phyloP scores from a whole-genome alignment of 345 rosid species.

The Ceriops decandra region DNA sequence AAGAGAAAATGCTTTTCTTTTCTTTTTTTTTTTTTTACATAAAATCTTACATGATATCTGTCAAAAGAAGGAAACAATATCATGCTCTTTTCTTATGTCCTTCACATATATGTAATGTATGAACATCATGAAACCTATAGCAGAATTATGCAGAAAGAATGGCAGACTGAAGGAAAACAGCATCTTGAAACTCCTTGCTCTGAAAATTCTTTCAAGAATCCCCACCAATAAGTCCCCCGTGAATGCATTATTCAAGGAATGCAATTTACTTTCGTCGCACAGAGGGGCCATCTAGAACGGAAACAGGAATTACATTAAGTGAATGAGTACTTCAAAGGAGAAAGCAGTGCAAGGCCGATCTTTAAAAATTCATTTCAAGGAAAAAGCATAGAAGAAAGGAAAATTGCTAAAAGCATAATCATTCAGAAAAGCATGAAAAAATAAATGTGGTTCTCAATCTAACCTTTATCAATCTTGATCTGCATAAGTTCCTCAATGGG shows the following conservation, averaged over 20 bases:
- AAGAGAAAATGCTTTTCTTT: too few relatives aligned
- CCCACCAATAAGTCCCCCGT: neutral
- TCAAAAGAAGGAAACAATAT: too few relatives aligned
- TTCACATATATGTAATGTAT: too few relatives aligned
- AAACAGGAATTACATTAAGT: neutral
- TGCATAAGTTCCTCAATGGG: conserved; percentile 31
- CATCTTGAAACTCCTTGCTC: neutral
- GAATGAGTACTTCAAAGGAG: neutral
- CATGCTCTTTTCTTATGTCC: too few relatives aligned
- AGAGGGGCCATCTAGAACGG: neutral
- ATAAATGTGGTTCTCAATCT: neutral
- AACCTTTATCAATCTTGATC: conserved; percentile 32
- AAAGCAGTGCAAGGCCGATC: neutral
- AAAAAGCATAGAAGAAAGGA: too few relatives aligned
- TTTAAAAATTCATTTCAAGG: neutral
- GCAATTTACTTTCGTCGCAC: neutral
- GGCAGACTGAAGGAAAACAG: too few relatives aligned
- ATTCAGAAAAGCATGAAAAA: neutral
- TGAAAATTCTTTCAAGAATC: neutral
- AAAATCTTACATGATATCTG: too few relatives aligned
- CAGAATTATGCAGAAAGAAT: too few relatives aligned
- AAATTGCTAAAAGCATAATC: neutral
- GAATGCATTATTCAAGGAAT: neutral
- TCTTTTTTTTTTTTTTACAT: too few relatives aligned
- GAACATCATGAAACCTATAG: too few relatives aligned